Conservation (phyloP, 495 filamentous ascomycete genomes). For the Immersiella caudata region DNA sequence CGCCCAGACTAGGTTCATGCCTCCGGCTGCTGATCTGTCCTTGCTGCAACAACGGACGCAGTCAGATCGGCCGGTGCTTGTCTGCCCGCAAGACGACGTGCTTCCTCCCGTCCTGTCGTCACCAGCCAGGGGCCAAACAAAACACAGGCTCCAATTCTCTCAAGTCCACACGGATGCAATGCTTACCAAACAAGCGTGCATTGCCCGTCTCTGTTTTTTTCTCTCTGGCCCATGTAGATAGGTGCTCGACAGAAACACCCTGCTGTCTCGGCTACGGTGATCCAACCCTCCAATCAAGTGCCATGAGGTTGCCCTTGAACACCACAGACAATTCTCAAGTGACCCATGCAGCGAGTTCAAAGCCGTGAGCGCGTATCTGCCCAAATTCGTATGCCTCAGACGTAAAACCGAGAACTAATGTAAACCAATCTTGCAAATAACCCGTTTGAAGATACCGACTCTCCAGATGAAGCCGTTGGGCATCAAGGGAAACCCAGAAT, state of each 20-base stretch:
- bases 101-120: background rate
- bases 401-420: background rate
- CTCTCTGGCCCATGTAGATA: too few relatives aligned
- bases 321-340: too few relatives aligned
- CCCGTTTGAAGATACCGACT: background rate
- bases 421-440: background rate
- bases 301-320: too few relatives aligned
- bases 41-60: slow-evolving; percentile 1
- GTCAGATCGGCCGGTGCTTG: slow-evolving; percentile 2
- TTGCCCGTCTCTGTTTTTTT: too few relatives aligned
- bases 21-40: slow-evolving; percentile 6
- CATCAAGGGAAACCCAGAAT: background rate
- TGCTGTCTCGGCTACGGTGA: too few relatives aligned
- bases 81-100: background rate
- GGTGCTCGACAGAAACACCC: too few relatives aligned
- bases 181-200: background rate
- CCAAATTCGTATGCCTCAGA: background rate
- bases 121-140: slow-evolving; percentile 10
- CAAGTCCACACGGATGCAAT: background rate
- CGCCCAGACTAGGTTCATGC: background rate
- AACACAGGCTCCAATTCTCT: background rate
- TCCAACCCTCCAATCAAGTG: too few relatives aligned
- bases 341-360: too few relatives aligned
- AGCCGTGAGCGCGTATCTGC: background rate
- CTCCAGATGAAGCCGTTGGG: background rate